Base-by-base conservation (phyloP, 139 green algal genomes). In the Pseudopediastrum boryanum region DNA sequence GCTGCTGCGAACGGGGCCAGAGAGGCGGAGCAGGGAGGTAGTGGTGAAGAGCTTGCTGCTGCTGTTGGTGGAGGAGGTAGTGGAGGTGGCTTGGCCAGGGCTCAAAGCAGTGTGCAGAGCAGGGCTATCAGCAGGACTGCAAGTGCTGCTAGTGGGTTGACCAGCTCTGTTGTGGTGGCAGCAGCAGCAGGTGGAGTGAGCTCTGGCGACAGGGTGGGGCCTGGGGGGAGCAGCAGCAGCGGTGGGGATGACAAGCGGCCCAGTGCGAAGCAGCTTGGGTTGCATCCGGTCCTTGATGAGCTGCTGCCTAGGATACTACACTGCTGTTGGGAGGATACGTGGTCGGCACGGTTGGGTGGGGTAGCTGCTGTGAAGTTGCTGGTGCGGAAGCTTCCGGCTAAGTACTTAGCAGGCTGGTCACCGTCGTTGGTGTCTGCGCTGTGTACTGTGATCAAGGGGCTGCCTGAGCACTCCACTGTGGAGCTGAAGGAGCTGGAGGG, bases 281-380 rank as follows among this genome's bases (percentile, higher is more conserved):
- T 93, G 51, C 89, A 90, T 8, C 35, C 81, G 7, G 85, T 97
- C 25, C 71, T 98, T 13, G 87, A 96, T 29, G 85, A 95, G 56
- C 82, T 99, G 36, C 58, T 96, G 35, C 82, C 83, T 3, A 89
- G 93, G 12, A 70, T 98, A 41, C 73, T 98, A 78, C 91, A 98
- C 82, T 93, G 88, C 78, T 98, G 96, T 85, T 97, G 94, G 65
- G 90, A 92, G 13, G 90, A 93, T 61, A 82, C 80, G 7, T 98
- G 95, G 95, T 71, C 91, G 5, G 77, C 82, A 5, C 88, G 92
- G 27, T 79, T 98, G 8, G 94, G 94, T 23, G 95, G 95, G 13
- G 80, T 92, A 3, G 75, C 82, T 23, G 93, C 90, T n/a, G 66
- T 98, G 2, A 59, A 81, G 25, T 48, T 90, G 67, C 68, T 94